Conservation (phyloP, 306 rosid species). For the Sicyos baderoa region DNA sequence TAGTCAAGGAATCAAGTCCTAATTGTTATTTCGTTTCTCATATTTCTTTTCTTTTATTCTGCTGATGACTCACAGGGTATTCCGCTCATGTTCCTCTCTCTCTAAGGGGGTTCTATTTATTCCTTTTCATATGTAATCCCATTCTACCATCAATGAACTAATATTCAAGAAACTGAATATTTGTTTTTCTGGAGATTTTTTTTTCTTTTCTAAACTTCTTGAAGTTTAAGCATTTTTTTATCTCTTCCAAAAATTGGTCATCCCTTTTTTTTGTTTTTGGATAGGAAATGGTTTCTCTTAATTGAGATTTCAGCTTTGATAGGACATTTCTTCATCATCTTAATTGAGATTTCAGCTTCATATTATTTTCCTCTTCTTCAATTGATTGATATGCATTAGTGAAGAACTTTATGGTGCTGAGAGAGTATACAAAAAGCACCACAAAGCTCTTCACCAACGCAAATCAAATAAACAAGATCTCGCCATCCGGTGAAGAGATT, state of each 20-base stretch:
- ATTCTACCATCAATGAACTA: neutral
- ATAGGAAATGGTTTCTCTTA: too few relatives aligned
- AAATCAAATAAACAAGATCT: neutral
- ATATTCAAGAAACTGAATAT: neutral
- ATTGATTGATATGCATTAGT: neutral
- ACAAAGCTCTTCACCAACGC: neutral
- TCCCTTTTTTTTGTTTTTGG: too few relatives aligned
- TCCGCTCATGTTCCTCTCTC: too few relatives aligned
- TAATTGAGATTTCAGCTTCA: neutral
- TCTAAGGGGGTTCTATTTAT: neutral
- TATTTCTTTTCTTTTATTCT: neutral
- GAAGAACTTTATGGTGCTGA: slow-evolving; percentile 1
- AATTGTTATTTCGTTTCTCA: too few relatives aligned
- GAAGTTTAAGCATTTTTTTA: neutral
- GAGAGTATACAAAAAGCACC: neutral
- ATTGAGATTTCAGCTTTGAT: too few relatives aligned
- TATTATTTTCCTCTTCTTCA: neutral
- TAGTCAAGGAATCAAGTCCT: neutral
- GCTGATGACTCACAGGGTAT: too few relatives aligned
- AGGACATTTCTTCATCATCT: neutral
- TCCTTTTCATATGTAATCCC: neutral
- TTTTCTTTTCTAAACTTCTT: neutral
- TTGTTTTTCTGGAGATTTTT: neutral
- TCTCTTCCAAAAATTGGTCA: neutral
- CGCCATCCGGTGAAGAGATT: neutral